Conservation (phyloP, 2,329 filamentous ascomycete species). For the Diplocarpon rosae region DNA sequence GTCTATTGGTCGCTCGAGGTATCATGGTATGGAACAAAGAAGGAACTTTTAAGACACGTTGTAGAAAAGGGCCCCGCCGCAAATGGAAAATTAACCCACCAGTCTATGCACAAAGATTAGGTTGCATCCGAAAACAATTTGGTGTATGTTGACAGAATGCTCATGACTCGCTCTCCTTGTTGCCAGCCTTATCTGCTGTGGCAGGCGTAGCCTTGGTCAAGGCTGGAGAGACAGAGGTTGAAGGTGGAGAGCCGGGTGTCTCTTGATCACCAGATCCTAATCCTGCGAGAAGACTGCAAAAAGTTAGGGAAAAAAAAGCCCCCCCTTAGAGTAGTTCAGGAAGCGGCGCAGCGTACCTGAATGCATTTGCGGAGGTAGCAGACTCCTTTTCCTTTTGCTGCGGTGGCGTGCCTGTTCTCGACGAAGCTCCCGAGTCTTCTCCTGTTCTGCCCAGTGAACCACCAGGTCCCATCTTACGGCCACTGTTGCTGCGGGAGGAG, state of each 20-base stretch:
- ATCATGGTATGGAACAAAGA: constrained; percentile 33
- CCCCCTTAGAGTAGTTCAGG: neutral
- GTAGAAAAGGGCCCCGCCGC: constrained; percentile 29
- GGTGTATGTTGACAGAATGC: constrained; percentile 21
- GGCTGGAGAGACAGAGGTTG: constrained; percentile 54
- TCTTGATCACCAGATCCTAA: constrained; percentile 41
- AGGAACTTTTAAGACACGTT: constrained; percentile 36
- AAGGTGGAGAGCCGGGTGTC: constrained; percentile 59
- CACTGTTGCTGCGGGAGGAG: constrained; percentile 81
- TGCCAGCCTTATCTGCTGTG: constrained; percentile 29
- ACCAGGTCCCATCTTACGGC: constrained; percentile 67
- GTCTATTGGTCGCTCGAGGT: constrained; percentile 30
- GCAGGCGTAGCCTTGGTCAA: constrained; percentile 51
- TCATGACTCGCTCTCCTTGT: constrained; percentile 39
- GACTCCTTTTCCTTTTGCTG: constrained; percentile 52
- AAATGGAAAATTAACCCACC: constrained; percentile 35
- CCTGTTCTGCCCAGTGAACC: constrained; percentile 60
- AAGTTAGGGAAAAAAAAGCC: constrained; percentile 20
- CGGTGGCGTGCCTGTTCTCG: constrained; percentile 80
- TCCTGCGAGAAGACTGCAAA: constrained; percentile 39
- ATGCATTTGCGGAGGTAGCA: constrained; percentile 73
- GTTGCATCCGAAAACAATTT: constrained; percentile 31
- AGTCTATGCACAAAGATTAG: constrained; percentile 36
- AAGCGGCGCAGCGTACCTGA: constrained; percentile 58
- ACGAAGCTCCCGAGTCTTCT: constrained; percentile 80